Base-by-base conservation (phyloP, 495 filamentous ascomycete genomes). In the Xylaria palmicola region DNA sequence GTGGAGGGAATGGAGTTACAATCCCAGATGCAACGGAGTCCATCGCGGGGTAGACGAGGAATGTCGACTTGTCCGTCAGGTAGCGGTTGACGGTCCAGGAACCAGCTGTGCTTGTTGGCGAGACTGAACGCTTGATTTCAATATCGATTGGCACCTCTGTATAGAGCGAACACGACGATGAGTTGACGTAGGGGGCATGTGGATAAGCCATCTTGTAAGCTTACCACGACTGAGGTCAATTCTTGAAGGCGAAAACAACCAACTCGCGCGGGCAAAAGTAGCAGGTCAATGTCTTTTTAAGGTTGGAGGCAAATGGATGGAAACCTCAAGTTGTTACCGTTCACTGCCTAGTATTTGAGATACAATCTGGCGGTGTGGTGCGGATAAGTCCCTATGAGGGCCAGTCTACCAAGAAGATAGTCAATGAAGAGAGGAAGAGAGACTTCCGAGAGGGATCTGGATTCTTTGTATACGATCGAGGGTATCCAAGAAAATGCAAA, bases 41-140 rank as follows among this genome's bases (percentile, higher is more conserved):
- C 27, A 60, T 47, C 29, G 62, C 45, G 20, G 60, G 30, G 57
- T 72, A 72, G 55, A 72, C 62, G 56, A 65, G 62, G 15, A 69
- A 34, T 7, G 67, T 53, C 41, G 62, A 63, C 19, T 69, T 61
- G 17, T 75, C 71, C 24, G 67, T 64, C 1, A 75, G 62, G 36
- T 66, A 74, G 51, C 64, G 69, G 44, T 67, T 69, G 20, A 75
- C 59, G 9, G 17, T 36, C 39, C 41, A 61, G 47, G 49, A 40
- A 41, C 62, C 24, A 37, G 45, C 26, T 62, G 56, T 39, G 13
- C 43, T 57, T 44, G 37, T 24, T 1, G 60, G 52, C 8, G 60
- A 62, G 30, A 40, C 52, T 17, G 52, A 56, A 36, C 53, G 60
- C 44, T 62, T 51, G 17, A 44, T 26, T n/a, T 62, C 45, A 0